Conservation (phyloP, 306 rosid genomes). For the Elaeagnus macrophylla region DNA sequence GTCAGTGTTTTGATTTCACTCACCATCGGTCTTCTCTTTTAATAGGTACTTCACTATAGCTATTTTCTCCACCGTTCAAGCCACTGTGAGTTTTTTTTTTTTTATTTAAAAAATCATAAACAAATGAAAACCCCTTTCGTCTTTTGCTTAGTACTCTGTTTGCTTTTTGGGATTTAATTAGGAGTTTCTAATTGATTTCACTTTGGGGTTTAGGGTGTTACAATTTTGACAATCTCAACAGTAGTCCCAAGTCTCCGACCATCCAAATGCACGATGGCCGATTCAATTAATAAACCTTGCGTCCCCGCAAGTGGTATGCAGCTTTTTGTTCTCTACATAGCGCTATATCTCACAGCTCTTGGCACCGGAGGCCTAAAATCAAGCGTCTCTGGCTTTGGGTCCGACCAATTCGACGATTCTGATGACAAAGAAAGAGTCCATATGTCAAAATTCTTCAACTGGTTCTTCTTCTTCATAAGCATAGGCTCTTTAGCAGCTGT, state of each 20-base stretch:
- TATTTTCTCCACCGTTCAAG: conserved; percentile 76
- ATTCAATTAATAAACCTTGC: conserved; percentile 17
- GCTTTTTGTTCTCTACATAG: conserved; percentile 40
- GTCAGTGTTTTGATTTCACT: neutral
- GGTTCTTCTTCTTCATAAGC: conserved; percentile 87
- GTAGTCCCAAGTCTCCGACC: conserved; percentile 74
- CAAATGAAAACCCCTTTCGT: neutral
- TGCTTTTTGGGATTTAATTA: neutral
- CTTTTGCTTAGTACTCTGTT: neutral
- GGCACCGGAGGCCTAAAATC: conserved; percentile 89
- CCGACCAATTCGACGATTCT: conserved; percentile 69
- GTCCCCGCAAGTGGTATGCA: conserved; percentile 41
- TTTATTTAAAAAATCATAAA: neutral
- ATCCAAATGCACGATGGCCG: conserved; percentile 35
- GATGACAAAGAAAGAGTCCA: conserved; percentile 40
- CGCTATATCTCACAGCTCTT: conserved; percentile 63
- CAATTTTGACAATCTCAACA: conserved; percentile 71
- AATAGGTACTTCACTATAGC: conserved; percentile 76
- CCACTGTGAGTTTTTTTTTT: conserved; percentile 41
- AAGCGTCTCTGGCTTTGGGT: conserved; percentile 77
- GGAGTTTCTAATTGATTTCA: neutral
- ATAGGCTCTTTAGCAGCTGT: conserved; percentile 62
- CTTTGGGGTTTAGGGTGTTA: conserved; percentile 49
- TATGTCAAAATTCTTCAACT: conserved; percentile 63
- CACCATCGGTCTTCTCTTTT: neutral